A percentile compares a stretch with the other conserved stretches of the same genome.
Conservation (phyloP, 352 stramenopile genomes). For the Phytophthora podocarpi region DNA sequence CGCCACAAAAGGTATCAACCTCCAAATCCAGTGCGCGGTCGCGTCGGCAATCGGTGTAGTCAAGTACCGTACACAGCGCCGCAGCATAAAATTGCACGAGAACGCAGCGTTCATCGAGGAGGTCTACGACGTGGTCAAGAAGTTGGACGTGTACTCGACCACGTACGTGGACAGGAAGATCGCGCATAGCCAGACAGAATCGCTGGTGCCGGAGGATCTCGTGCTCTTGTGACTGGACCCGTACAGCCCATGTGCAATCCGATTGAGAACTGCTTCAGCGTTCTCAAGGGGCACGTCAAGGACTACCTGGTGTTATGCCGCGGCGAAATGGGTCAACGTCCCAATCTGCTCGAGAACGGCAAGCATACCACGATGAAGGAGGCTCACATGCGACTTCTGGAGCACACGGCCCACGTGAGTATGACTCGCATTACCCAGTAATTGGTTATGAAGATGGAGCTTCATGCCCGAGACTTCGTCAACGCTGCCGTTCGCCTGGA, state of each 20-base stretch:
- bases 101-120: conserved; percentile 8
- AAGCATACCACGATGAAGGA: too few species aligned
- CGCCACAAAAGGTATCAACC: background rate
- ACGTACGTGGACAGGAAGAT: background rate
- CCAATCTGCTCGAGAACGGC: too few species aligned
- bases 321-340: background rate
- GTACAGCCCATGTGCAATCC: conserved; percentile 24
- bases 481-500: too few species aligned
- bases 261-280: conserved; percentile 19
- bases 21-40: conserved; percentile 12
- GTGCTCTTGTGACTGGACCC: conserved; percentile 2
- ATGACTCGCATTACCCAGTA: too few species aligned
- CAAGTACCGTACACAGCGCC: background rate
- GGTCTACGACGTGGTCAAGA: background rate
- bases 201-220: background rate
- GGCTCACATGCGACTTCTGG: too few species aligned
- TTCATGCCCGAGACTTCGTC: too few species aligned
- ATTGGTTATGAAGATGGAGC: too few species aligned
- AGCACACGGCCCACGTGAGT: too few species aligned
- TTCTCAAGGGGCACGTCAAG: conserved; percentile 3
- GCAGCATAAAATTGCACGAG: conserved; percentile 5
- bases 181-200: conserved; percentile 7
- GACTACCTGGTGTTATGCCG: background rate
- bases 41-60: background rate
- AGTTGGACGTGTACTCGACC: background rate